Percentiles rank a stretch among this genome's conserved stretches.
Evolutionary conservation across 2,329 filamentous ascomycete species (phyloP).

Genomic region (Colletotrichum sp.): DNA sequence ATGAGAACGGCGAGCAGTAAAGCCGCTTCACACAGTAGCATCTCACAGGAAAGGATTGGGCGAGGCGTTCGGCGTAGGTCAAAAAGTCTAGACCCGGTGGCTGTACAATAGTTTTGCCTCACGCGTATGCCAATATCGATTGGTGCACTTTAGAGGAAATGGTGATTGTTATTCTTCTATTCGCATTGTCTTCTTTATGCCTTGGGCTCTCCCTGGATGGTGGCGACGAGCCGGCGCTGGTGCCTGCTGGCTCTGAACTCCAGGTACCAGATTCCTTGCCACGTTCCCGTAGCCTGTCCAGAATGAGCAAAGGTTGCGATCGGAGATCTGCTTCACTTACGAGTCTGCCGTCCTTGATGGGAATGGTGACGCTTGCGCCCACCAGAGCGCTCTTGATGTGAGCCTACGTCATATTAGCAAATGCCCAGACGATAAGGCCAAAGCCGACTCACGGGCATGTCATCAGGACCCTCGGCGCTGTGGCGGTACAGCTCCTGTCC

Average conservation of each 20-base stretch:
- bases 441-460: constrained; percentile 76
- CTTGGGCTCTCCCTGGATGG: constrained; percentile 84
- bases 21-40: neutral
- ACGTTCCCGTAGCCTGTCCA: constrained; percentile 66
- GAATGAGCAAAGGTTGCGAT: neutral
- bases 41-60: constrained; percentile 11
- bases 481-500: constrained; percentile 82
- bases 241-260: constrained; percentile 85
- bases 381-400: constrained; percentile 93
- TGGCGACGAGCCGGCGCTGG: constrained; percentile 83
- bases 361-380: constrained; percentile 88
- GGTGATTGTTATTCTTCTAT: neutral
- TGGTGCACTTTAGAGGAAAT: neutral
- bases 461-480: constrained; percentile 85
- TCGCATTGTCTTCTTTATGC: constrained; percentile 29
- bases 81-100: constrained; percentile 15
- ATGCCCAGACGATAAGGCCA: neutral
- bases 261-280: constrained; percentile 93
- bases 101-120: constrained; percentile 16
- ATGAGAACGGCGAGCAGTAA: constrained; percentile 43
- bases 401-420: constrained; percentile 55
- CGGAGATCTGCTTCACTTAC: constrained; percentile 43
- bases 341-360: constrained; percentile 85
- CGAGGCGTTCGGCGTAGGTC: constrained; percentile 24
- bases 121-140: neutral